Percentiles rank a stretch among this genome's conserved stretches.
These are phyloP conservation scores for Brassica rapa DNA, from an alignment of 345 rosid genomes.

Conservation along the genomic window DNA sequence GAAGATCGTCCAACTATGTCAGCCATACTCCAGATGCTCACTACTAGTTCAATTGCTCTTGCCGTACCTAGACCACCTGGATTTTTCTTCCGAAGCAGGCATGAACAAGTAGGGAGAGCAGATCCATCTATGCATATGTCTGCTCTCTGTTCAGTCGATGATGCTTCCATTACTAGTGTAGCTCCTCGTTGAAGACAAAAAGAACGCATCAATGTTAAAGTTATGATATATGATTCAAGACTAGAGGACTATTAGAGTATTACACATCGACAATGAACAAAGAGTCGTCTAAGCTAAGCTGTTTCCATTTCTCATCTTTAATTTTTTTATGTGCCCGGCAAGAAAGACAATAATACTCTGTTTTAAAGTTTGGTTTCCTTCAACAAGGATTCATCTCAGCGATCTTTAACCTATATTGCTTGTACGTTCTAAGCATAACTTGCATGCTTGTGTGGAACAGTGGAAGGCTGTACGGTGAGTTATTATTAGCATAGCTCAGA, in stretches of 20 bases:
- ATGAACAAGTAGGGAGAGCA: not conserved
- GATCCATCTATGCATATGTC: not conserved
- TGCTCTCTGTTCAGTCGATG: constrained; percentile 16
- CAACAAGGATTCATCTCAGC: not conserved
- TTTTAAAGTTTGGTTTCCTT: not conserved
- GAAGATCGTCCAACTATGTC: constrained; percentile 51
- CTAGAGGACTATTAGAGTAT: not conserved
- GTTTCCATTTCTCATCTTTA: not conserved
- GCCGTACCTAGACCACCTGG: constrained; percentile 31
- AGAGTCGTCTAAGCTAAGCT: not conserved
- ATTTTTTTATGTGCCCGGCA: not conserved
- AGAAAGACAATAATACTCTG: not conserved
- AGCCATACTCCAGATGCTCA: constrained; percentile 41
- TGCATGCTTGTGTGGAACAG: too few species aligned
- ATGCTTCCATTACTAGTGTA: constrained; percentile 23
- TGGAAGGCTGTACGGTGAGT: not conserved
- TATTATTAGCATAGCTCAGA: not conserved
- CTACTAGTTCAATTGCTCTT: constrained; percentile 36
- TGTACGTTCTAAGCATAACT: not conserved
- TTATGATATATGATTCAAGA: not conserved
- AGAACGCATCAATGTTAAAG: not conserved
- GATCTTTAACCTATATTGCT: not conserved
- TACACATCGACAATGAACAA: not conserved
- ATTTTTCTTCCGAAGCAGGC: constrained; percentile 1
- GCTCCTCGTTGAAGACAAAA: constrained; percentile 24